Evolutionary conservation across 2,329 filamentous ascomycete genomes (phyloP).

Genomic region (Alternaria consortialis): DNA sequence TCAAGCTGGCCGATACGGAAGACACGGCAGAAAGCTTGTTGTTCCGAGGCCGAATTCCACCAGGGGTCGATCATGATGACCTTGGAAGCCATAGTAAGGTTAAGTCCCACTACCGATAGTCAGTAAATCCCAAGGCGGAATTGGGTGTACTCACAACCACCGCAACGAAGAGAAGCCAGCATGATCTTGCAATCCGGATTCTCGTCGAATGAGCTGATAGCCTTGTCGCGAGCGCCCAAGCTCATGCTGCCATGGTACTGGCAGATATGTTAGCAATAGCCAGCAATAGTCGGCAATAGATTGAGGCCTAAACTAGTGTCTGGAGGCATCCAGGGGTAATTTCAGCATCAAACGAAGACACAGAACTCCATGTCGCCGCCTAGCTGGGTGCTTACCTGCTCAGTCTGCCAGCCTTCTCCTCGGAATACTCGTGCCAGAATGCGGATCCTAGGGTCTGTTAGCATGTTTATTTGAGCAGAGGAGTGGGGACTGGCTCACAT

Average conservation of each 20-base stretch:
- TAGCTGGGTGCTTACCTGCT: slow-evolving; percentile 44
- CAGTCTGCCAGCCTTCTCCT: slow-evolving; percentile 58
- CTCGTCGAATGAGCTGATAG: slow-evolving; percentile 58
- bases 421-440: slow-evolving; percentile 62
- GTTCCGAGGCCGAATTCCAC: slow-evolving; percentile 69
- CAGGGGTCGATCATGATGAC: slow-evolving; percentile 61
- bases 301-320: background rate
- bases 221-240: slow-evolving; percentile 55
- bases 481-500: slow-evolving; percentile 46
- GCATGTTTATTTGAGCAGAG: background rate
- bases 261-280: slow-evolving; percentile 11
- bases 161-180: slow-evolving; percentile 65
- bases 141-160: slow-evolving; percentile 53
- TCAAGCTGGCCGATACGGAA: slow-evolving; percentile 71
- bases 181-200: slow-evolving; percentile 57
- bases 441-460: slow-evolving; percentile 47
- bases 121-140: slow-evolving; percentile 1
- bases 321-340: background rate
- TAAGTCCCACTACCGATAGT: slow-evolving; percentile 56
- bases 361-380: background rate
- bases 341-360: background rate
- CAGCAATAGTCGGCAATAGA: background rate
- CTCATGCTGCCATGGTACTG: slow-evolving; percentile 61
- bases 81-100: slow-evolving; percentile 64
- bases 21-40: slow-evolving; percentile 72